Conservation (phyloP, 768 basidiomycete species). For the Lyophyllum semitale region DNA sequence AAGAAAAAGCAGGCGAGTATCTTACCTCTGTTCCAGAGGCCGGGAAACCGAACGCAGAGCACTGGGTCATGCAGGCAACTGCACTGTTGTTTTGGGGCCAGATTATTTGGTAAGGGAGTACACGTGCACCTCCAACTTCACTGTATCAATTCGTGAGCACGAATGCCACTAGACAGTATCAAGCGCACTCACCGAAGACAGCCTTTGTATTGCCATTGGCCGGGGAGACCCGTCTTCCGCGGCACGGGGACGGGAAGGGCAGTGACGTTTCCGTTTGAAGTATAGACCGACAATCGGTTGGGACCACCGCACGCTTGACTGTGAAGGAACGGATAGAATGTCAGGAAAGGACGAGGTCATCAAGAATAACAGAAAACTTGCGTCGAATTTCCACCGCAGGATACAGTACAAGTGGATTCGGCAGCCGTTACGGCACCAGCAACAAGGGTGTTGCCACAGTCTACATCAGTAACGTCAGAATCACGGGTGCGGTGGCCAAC, state of each 20-base stretch:
- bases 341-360: not conserved
- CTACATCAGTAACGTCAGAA: constrained; percentile 30
- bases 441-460: constrained; percentile 70
- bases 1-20: not conserved
- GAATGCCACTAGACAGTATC: not conserved
- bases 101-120: constrained; percentile 64
- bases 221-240: constrained; percentile 60
- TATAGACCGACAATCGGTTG: constrained; percentile 72
- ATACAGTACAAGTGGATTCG: constrained; percentile 66
- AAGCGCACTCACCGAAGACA: constrained; percentile 56
- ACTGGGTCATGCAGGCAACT: constrained; percentile 64
- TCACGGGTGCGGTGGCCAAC: not conserved
- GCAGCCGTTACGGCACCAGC: constrained; percentile 56
- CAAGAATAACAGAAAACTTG: constrained; percentile 33
- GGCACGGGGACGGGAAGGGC: constrained; percentile 59
- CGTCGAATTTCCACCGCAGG: constrained; percentile 70
- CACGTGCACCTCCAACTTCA: constrained; percentile 44
- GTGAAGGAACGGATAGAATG: not conserved
- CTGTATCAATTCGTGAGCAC: constrained; percentile 29
- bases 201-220: constrained; percentile 64
- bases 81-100: constrained; percentile 65
- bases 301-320: constrained; percentile 76
- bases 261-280: constrained; percentile 49
- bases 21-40: constrained; percentile 64
- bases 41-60: constrained; percentile 70